Percentiles rank a stretch among this genome's conserved stretches.
Conservation (phyloP, 225 moss, liverwort and hornwort species). For the Polytrichum formosum region DNA sequence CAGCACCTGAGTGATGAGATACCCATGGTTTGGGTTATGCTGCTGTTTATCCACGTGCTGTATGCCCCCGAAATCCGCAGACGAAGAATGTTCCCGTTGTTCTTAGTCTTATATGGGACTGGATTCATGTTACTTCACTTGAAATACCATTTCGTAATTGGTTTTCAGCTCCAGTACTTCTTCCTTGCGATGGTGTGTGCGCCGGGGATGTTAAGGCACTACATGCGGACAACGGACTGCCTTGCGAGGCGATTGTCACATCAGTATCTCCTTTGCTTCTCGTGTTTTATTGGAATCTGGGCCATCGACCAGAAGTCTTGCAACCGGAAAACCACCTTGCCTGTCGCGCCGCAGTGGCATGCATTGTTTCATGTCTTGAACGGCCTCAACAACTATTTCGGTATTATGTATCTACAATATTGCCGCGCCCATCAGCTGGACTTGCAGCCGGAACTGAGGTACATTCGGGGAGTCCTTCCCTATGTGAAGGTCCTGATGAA, state of each 20-base stretch:
- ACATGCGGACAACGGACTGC: slow-evolving; percentile 48
- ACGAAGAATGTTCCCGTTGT: slow-evolving; percentile 38
- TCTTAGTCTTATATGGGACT: slow-evolving; percentile 47
- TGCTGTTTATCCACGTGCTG: slow-evolving; percentile 72
- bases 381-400: slow-evolving; percentile 70
- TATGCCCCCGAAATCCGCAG: slow-evolving; percentile 65
- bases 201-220: slow-evolving; percentile 76
- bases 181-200: slow-evolving; percentile 67
- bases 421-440: slow-evolving; percentile 61
- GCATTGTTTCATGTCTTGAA: slow-evolving; percentile 72
- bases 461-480: slow-evolving; percentile 51
- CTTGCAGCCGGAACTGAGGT: slow-evolving; percentile 56
- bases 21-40: slow-evolving; percentile 81
- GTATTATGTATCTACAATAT: slow-evolving; percentile 75
- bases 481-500: slow-evolving; percentile 53
- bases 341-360: slow-evolving; percentile 61
- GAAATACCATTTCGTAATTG: slow-evolving; percentile 41
- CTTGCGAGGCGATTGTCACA: slow-evolving; percentile 62
- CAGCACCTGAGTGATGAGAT: slow-evolving; percentile 78
- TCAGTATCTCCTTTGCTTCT: slow-evolving; percentile 59
- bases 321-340: slow-evolving; percentile 42
- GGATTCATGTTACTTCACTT: slow-evolving; percentile 53
- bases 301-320: slow-evolving; percentile 58
- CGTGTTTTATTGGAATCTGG: slow-evolving; percentile 55
- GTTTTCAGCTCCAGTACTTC: slow-evolving; percentile 68